A percentile compares a stretch with the other conserved stretches of the same genome.
Evolutionary conservation across 2,329 filamentous ascomycete genomes (phyloP).

Genomic region (Cordyceps fumosorosea): DNA sequence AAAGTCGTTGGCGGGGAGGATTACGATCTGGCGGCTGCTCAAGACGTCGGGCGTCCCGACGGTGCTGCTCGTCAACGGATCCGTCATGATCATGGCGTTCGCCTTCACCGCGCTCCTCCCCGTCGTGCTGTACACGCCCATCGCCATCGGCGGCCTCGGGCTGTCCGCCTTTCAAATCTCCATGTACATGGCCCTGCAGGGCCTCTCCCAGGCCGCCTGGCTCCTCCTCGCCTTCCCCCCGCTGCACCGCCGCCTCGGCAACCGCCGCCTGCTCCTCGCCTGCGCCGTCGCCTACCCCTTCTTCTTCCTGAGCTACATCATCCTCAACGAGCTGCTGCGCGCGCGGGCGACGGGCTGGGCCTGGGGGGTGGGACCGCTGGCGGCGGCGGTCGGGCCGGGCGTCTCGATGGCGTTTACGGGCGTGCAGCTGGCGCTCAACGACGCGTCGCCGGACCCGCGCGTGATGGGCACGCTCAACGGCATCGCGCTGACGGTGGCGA

Average conservation of each 20-base stretch:
- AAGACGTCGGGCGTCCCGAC: constrained; percentile 56
- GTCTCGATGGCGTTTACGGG: constrained; percentile 65
- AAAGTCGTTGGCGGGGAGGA: background rate
- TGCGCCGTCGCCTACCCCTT: constrained; percentile 54
- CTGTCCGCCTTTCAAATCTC: constrained; percentile 60
- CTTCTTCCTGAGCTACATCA: constrained; percentile 54
- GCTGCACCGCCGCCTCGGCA: constrained; percentile 60
- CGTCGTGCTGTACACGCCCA: constrained; percentile 60
- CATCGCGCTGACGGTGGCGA: constrained; percentile 47
- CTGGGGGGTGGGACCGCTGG: constrained; percentile 41
- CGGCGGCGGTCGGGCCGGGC: constrained; percentile 50
- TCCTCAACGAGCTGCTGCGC: constrained; percentile 42
- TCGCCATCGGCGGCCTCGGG: constrained; percentile 57
- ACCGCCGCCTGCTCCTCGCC: constrained; percentile 53
- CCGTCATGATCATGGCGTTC: constrained; percentile 63
- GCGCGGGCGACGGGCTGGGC: constrained; percentile 38
- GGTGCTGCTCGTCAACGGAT: constrained; percentile 59
- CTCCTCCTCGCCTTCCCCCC: constrained; percentile 63
- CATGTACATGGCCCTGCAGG: constrained; percentile 56
- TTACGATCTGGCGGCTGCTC: constrained; percentile 39
- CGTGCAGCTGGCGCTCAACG: constrained; percentile 68
- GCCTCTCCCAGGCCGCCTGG: constrained; percentile 63
- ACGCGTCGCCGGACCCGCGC: constrained; percentile 58
- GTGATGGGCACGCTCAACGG: constrained; percentile 68
- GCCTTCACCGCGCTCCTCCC: constrained; percentile 65